Evolutionary conservation across 768 basidiomycete genomes (phyloP).

Genomic region (Boletus rubropictus): DNA sequence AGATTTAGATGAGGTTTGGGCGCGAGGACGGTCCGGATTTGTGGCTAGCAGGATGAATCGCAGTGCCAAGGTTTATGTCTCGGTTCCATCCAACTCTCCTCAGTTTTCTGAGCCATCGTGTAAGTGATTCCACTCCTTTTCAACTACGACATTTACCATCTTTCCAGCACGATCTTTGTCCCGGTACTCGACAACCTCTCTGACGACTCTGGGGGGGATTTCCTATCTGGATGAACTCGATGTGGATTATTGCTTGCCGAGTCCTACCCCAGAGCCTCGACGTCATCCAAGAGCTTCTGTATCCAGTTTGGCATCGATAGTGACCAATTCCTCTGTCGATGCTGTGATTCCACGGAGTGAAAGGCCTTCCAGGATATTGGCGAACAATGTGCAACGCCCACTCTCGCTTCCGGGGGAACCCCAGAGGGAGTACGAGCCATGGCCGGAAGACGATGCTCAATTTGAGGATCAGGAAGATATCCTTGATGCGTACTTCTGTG

Average conservation of each 20-base stretch:
- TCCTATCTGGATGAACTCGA: slow-evolving; percentile 29
- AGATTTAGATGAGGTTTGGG: not conserved
- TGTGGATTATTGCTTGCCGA: slow-evolving; percentile 25
- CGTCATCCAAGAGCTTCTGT: slow-evolving; percentile 36
- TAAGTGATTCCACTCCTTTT: slow-evolving; percentile 4
- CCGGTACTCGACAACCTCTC: slow-evolving; percentile 24
- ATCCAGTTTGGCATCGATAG: slow-evolving; percentile 50
- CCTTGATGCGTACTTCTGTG: slow-evolving; percentile 39
- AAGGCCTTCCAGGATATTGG: slow-evolving; percentile 10
- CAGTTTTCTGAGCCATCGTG: slow-evolving; percentile 9
- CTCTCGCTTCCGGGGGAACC: slow-evolving; percentile 16
- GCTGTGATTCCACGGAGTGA: slow-evolving; percentile 45
- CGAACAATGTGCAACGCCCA: slow-evolving; percentile 11
- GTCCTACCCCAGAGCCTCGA: slow-evolving; percentile 16
- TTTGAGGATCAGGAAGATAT: slow-evolving; percentile 32
- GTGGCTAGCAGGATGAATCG: slow-evolving; percentile 13
- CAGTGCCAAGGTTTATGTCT: slow-evolving; percentile 16
- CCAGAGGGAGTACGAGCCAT: slow-evolving; percentile 15
- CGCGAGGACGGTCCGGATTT: slow-evolving; percentile 18
- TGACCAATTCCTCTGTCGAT: slow-evolving; percentile 54
- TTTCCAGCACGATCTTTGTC: slow-evolving; percentile 15
- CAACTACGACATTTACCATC: not conserved
- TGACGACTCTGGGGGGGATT: slow-evolving; percentile 16
- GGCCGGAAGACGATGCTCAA: slow-evolving; percentile 23
- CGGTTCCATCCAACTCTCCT: slow-evolving; percentile 5